Percentiles rank a stretch among this genome's conserved stretches.
Conservation (phyloP, 202 grass and related monocot genomes). For the Hordeum pubiflorum region DNA sequence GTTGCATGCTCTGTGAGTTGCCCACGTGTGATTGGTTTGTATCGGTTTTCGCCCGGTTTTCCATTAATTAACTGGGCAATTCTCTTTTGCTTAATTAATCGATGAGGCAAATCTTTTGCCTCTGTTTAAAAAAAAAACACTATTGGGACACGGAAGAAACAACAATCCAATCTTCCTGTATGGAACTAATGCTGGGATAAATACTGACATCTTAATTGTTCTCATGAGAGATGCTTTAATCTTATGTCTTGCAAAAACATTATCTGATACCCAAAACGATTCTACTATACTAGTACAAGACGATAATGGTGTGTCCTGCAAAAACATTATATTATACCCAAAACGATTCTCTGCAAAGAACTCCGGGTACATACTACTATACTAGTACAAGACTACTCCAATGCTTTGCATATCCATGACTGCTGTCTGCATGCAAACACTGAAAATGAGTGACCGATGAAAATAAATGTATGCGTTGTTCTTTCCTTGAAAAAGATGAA, state of each 20-base stretch:
- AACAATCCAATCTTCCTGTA: background rate
- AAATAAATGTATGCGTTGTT: background rate
- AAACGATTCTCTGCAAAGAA: background rate
- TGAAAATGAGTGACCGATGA: background rate
- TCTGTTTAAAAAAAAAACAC: too few species aligned
- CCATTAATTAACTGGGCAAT: too few species aligned
- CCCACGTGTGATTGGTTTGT: too few species aligned
- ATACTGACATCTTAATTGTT: background rate
- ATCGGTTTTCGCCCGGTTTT: too few species aligned
- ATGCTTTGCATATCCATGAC: background rate
- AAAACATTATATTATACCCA: background rate
- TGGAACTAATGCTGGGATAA: background rate
- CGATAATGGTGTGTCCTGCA: too few species aligned
- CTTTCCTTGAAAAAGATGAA: constrained; percentile 1
- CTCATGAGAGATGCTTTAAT: background rate
- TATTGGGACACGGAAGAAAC: background rate
- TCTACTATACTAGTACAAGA: too few species aligned
- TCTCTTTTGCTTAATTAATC: too few species aligned
- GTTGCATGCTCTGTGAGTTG: too few species aligned
- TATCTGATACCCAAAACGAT: too few species aligned
- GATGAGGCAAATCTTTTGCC: too few species aligned
- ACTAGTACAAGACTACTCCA: background rate
- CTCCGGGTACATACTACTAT: background rate
- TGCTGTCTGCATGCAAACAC: background rate
- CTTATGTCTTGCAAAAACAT: background rate